phyloP scores from a whole-genome alignment of 2,329 filamentous ascomycete genomes.

The Pseudocercospora musae region DNA sequence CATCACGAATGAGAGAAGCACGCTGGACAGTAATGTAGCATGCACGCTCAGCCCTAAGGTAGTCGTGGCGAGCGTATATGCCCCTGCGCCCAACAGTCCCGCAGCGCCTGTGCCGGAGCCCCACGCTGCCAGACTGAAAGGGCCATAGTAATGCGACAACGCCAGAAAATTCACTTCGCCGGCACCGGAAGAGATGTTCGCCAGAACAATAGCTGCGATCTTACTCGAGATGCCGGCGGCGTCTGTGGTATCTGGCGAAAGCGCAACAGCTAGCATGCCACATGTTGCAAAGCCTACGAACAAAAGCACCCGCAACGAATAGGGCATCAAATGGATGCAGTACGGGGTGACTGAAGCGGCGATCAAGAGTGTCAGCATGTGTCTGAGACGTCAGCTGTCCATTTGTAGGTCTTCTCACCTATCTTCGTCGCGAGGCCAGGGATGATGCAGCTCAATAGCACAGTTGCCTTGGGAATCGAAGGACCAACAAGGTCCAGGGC shows the following conservation, averaged over 20 bases:
- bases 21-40: constrained; percentile 71
- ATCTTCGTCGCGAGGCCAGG: constrained; percentile 71
- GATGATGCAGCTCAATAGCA: constrained; percentile 87
- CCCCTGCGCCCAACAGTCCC: constrained; percentile 71
- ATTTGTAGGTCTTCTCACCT: not conserved
- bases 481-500: constrained; percentile 93
- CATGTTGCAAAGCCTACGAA: constrained; percentile 72
- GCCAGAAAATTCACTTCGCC: constrained; percentile 90
- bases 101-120: constrained; percentile 73
- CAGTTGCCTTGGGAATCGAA: constrained; percentile 79
- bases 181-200: constrained; percentile 78
- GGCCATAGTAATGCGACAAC: constrained; percentile 89
- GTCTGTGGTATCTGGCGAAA: constrained; percentile 58
- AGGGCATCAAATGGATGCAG: constrained; percentile 85
- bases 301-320: constrained; percentile 67
- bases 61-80: constrained; percentile 83
- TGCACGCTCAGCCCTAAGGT: constrained; percentile 72
- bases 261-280: constrained; percentile 86
- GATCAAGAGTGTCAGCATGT: constrained; percentile 43
- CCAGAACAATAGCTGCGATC: constrained; percentile 77
- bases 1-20: constrained; percentile 78
- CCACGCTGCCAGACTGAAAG: constrained; percentile 84
- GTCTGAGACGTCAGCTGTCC: not conserved
- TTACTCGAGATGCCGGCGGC: constrained; percentile 64
- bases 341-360: constrained; percentile 66